phyloP scores from a whole-genome alignment of 345 rosid genomes.

The Melaleuca alternifolia region DNA sequence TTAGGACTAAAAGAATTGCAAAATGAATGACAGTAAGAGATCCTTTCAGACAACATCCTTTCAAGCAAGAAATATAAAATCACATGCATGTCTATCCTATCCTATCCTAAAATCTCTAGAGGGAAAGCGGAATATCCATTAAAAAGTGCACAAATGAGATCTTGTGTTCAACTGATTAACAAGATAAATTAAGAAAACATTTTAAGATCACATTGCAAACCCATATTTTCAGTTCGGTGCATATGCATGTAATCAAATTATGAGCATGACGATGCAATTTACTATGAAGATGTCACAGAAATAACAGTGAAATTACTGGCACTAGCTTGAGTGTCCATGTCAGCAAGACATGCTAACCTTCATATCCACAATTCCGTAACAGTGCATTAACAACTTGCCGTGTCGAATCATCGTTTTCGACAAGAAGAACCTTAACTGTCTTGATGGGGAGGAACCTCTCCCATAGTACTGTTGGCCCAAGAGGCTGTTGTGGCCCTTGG shows the following conservation, averaged over 20 bases:
- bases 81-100: not conserved
- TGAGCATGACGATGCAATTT: not conserved
- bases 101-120: not conserved
- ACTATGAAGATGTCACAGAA: not conserved
- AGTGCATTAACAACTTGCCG: slow-evolving; percentile 67
- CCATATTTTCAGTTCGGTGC: not conserved
- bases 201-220: not conserved
- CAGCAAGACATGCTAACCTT: slow-evolving; percentile 29
- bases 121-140: not conserved
- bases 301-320: not conserved
- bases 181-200: not conserved
- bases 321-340: not conserved
- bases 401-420: slow-evolving; percentile 71
- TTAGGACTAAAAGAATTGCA: not conserved
- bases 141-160: not conserved
- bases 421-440: slow-evolving; percentile 72
- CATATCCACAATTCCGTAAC: slow-evolving; percentile 74
- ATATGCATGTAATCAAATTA: not conserved
- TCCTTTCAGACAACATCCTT: not conserved
- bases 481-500: slow-evolving; percentile 36
- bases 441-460: slow-evolving; percentile 69
- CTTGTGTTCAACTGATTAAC: not conserved
- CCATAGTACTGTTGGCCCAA: slow-evolving; percentile 36
- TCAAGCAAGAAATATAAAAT: not conserved
- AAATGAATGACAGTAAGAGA: not conserved